These are phyloP conservation scores for Platanthera zijinensis DNA, from an alignment of 106 monocot species.

Conservation along the genomic window DNA sequence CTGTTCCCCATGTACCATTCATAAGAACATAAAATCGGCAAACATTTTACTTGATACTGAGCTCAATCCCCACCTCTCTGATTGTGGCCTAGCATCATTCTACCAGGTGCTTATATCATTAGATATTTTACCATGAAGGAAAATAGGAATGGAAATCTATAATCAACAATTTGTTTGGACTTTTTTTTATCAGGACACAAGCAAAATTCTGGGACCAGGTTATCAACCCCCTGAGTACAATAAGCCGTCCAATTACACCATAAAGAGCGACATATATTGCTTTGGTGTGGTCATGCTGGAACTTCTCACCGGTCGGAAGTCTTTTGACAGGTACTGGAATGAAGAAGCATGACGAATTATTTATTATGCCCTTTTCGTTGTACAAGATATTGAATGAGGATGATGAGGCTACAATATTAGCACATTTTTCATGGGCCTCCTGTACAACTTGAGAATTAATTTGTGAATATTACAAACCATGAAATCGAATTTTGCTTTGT, in stretches of 20 bases:
- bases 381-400: no score
- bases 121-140: background rate
- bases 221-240: conserved; percentile 6
- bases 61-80: conserved; percentile 52
- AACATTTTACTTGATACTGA: conserved; percentile 63
- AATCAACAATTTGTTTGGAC: background rate
- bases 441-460: background rate
- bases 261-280: conserved; percentile 10
- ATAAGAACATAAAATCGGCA: conserved; percentile 67
- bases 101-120: conserved; percentile 29
- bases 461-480: background rate
- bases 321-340: conserved; percentile 8
- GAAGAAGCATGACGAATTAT: background rate
- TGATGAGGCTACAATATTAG: background rate
- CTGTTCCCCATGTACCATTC: conserved; percentile 40
- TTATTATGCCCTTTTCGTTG: background rate
- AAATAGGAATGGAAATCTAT: background rate
- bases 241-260: background rate
- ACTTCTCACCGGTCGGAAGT: conserved; percentile 5
- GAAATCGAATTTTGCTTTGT: background rate
- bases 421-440: background rate
- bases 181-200: background rate
- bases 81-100: conserved; percentile 45
- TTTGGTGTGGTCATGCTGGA: conserved; percentile 17
- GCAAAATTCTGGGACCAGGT: background rate